Evolutionary conservation across 2,329 filamentous ascomycete genomes (phyloP).

Genomic region (Dactylellina sp.): DNA sequence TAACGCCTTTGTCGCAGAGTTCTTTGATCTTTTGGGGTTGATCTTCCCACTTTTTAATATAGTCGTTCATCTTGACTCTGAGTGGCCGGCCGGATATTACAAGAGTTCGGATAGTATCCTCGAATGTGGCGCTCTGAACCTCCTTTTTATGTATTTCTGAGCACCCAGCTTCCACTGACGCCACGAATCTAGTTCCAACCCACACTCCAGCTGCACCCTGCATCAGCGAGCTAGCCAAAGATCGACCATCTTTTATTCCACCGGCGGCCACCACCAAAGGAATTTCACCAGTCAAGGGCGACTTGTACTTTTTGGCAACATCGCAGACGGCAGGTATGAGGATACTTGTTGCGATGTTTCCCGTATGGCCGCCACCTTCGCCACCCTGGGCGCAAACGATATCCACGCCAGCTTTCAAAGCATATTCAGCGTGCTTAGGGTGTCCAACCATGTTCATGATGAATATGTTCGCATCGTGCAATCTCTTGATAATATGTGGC

Average conservation of each 20-base stretch:
- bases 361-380: slow-evolving; percentile 90
- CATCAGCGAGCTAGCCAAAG: slow-evolving; percentile 84
- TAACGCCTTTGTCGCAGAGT: slow-evolving; percentile 79
- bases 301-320: slow-evolving; percentile 78
- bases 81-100: slow-evolving; percentile 85
- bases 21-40: slow-evolving; percentile 79
- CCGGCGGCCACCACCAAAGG: slow-evolving; percentile 90
- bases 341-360: slow-evolving; percentile 75
- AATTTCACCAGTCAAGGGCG: slow-evolving; percentile 75
- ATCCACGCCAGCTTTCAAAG: slow-evolving; percentile 85
- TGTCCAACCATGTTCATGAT: slow-evolving; percentile 99
- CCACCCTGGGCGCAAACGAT: slow-evolving; percentile 92
- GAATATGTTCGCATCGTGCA: slow-evolving; percentile 83
- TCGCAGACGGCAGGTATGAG: slow-evolving; percentile 89
- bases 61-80: slow-evolving; percentile 83
- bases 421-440: slow-evolving; percentile 90
- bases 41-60: slow-evolving; percentile 83
- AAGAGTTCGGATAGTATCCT: slow-evolving; percentile 83
- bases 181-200: slow-evolving; percentile 94
- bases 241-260: slow-evolving; percentile 84
- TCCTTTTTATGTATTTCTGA: slow-evolving; percentile 84
- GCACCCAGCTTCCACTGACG: slow-evolving; percentile 82
- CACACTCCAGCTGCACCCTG: slow-evolving; percentile 89
- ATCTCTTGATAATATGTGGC: slow-evolving; percentile 74
- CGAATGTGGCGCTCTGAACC: slow-evolving; percentile 81